A percentile compares a stretch with the other conserved stretches of the same genome.
Conservation (phyloP, 129 eudicot genomes). For the Pulicaria dysenterica region DNA sequence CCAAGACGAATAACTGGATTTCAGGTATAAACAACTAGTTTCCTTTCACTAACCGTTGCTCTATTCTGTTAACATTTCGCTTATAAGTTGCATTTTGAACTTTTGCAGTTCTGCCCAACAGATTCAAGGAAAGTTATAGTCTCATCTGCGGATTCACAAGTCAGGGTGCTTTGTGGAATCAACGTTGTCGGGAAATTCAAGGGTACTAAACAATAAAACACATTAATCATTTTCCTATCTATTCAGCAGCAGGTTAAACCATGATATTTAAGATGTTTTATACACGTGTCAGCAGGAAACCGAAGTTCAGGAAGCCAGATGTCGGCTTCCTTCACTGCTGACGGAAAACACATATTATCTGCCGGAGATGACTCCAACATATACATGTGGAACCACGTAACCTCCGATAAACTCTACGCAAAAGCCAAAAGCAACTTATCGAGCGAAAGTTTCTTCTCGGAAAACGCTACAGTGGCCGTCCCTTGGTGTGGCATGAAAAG, state of each 20-base stretch:
- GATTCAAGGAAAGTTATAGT: slow-evolving; percentile 71
- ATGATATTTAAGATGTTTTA: not conserved
- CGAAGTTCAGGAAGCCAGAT: slow-evolving; percentile 71
- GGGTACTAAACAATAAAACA: slow-evolving; percentile 37
- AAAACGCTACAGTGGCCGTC: slow-evolving; percentile 59
- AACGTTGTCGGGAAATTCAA: slow-evolving; percentile 64
- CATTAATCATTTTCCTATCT: not conserved
- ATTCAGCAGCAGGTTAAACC: not conserved
- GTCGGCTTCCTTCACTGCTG: slow-evolving; percentile 74
- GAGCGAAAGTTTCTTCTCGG: slow-evolving; percentile 55
- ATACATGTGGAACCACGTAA: slow-evolving; percentile 65
- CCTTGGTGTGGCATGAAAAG: slow-evolving; percentile 63
- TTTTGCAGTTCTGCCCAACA: slow-evolving; percentile 65
- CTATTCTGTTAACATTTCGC: not conserved
- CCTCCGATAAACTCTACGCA: slow-evolving; percentile 33
- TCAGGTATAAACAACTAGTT: slow-evolving; percentile 23
- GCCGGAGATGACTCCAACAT: slow-evolving; percentile 74
- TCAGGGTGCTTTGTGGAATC: slow-evolving; percentile 65
- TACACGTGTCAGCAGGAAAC: slow-evolving; percentile 44
- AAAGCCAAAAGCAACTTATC: slow-evolving; percentile 54
- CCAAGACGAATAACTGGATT: slow-evolving; percentile 41
- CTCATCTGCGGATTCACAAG: slow-evolving; percentile 80
- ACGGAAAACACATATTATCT: slow-evolving; percentile 73
- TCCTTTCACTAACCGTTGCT: not conserved
- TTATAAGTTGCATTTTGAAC: not conserved